Evolutionary conservation across 169 alveolate genomes (phyloP).

Genomic region (Plasmodium inui): DNA sequence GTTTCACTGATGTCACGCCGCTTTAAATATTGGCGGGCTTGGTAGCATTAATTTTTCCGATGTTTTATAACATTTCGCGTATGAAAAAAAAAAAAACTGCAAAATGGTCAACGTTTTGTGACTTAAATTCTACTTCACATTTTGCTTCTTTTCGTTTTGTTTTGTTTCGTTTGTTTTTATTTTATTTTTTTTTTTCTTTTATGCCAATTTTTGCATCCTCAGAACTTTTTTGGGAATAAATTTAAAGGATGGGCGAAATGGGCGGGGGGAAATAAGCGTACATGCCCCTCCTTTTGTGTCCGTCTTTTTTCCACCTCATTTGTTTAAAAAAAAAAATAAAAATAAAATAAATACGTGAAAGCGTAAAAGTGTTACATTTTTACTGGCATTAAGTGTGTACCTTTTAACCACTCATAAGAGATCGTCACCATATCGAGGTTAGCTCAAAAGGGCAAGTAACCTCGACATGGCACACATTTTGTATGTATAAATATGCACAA

Average conservation of each 20-base stretch:
- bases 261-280: not conserved
- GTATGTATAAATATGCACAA: not conserved
- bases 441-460: not conserved
- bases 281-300: not conserved
- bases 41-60: conserved; percentile 2
- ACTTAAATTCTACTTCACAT: not conserved
- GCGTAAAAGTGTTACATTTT: not conserved
- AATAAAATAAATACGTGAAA: not conserved
- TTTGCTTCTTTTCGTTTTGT: not conserved
- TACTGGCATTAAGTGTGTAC: not conserved
- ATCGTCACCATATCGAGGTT: not conserved
- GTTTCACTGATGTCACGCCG: not conserved
- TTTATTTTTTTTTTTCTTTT: not conserved
- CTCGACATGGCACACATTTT: not conserved
- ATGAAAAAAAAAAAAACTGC: not conserved
- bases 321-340: not conserved
- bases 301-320: conserved; percentile 4
- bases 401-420: not conserved
- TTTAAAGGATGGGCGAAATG: not conserved
- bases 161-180: not conserved
- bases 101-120: not conserved
- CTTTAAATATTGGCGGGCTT: conserved; percentile 6
- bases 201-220: not conserved
- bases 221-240: not conserved
- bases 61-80: not conserved